phyloP scores from a whole-genome alignment of 257 asterid species.

The Gentiana macrophylla region DNA sequence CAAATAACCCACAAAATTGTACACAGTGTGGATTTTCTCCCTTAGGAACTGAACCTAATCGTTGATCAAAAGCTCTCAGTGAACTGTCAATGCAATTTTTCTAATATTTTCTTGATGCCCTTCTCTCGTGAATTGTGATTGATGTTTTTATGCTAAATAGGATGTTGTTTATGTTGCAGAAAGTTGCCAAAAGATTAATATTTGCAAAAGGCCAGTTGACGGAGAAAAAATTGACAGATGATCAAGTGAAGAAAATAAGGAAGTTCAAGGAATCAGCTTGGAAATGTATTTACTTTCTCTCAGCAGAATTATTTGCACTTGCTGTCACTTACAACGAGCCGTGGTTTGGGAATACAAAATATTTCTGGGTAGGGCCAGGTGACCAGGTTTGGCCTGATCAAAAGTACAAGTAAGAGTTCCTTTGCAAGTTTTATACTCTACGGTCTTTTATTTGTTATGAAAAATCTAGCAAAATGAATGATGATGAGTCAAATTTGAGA shows the following conservation, averaged over 20 bases:
- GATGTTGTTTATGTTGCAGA: conserved; percentile 41
- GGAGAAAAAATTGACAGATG: conserved; percentile 36
- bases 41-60: no score
- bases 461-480: neutral
- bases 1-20: no score
- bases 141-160: conserved; percentile 5
- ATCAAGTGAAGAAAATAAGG: conserved; percentile 50
- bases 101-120: no score
- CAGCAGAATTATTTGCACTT: conserved; percentile 78
- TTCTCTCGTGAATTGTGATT: neutral
- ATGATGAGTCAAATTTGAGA: neutral
- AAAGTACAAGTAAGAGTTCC: conserved; percentile 56
- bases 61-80: no score
- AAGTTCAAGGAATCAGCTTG: conserved; percentile 98
- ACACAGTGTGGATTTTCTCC: no score
- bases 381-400: conserved; percentile 83
- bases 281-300: conserved; percentile 84
- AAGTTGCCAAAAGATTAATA: conserved; percentile 53
- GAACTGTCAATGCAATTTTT: no score
- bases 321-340: conserved; percentile 80
- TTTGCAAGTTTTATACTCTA: neutral
- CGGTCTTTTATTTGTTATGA: neutral
- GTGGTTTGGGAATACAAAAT: conserved; percentile 64
- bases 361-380: conserved; percentile 92
- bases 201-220: conserved; percentile 54